phyloP scores from a whole-genome alignment of 805 yeast genomes.

The Cyberlindnera americana region DNA sequence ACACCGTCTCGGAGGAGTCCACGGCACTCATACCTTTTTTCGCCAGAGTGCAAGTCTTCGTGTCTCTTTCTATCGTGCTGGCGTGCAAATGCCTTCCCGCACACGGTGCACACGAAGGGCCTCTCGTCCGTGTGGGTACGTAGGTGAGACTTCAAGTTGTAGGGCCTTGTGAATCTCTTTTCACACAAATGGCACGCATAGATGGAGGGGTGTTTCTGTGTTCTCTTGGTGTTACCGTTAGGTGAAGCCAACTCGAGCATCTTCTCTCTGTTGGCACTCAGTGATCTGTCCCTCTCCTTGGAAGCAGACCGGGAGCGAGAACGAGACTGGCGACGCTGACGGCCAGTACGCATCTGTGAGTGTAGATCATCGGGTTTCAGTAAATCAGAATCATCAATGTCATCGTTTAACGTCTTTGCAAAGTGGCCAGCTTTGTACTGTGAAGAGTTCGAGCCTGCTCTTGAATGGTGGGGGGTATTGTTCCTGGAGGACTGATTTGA shows the following conservation, averaged over 20 bases:
- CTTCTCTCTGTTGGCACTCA: constrained; percentile 42
- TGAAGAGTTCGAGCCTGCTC: constrained; percentile 30
- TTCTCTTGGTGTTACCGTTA: constrained; percentile 46
- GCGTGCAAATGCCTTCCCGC: constrained; percentile 81
- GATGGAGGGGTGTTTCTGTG: constrained; percentile 68
- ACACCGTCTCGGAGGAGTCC: constrained; percentile 57
- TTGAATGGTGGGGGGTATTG: constrained; percentile 34
- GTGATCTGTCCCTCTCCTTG: constrained; percentile 27
- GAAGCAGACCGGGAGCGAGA: constrained; percentile 31
- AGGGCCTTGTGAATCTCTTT: constrained; percentile 86
- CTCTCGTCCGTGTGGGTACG: constrained; percentile 87
- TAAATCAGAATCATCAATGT: constrained; percentile 13
- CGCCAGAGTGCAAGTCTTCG: constrained; percentile 72
- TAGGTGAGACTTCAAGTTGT: constrained; percentile 85
- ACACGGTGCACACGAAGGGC: constrained; percentile 67
- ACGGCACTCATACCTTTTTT: constrained; percentile 68
- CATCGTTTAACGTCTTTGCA: constrained; percentile 2
- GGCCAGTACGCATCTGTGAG: constrained; percentile 24
- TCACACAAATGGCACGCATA: constrained; percentile 82
- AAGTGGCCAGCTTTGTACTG: constrained; percentile 22
- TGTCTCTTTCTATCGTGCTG: constrained; percentile 77
- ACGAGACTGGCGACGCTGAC: constrained; percentile 39
- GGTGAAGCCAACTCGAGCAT: constrained; percentile 66
- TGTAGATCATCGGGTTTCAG: constrained; percentile 21
- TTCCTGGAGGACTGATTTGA: constrained; percentile 35